These are phyloP conservation scores for Picea mariana DNA, from an alignment of 83 land plant species.

Conservation along the genomic window DNA sequence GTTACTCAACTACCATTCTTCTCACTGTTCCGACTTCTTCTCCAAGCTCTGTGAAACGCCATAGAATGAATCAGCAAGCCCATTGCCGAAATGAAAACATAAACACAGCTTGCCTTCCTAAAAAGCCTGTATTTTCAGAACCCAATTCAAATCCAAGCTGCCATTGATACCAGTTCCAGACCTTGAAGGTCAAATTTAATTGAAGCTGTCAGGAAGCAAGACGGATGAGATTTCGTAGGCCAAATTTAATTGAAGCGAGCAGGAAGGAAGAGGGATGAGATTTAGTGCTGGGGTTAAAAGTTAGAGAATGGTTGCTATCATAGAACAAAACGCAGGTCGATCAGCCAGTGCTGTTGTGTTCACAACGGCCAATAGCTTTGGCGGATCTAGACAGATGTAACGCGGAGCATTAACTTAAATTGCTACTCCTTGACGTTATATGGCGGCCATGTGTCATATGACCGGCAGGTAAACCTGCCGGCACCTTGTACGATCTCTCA, in stretches of 20 bases:
- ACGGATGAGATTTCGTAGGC: too few species aligned
- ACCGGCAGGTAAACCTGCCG: slow-evolving; percentile 14
- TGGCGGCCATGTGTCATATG: slow-evolving; percentile 1
- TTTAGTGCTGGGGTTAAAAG: not conserved
- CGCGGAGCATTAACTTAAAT: not conserved
- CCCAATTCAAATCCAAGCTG: too few species aligned
- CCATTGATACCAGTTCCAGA: too few species aligned
- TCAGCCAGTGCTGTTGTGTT: not conserved
- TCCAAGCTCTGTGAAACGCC: not conserved
- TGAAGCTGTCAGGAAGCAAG: too few species aligned
- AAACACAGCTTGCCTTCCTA: too few species aligned
- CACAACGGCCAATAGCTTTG: not conserved
- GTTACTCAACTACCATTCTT: not conserved
- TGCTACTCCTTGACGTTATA: not conserved
- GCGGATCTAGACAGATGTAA: not conserved
- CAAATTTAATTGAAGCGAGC: too few species aligned
- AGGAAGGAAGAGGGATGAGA: too few species aligned
- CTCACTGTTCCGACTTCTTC: not conserved
- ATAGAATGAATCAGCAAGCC: not conserved
- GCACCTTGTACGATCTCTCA: not conserved
- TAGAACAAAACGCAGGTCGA: not conserved
- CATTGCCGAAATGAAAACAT: too few species aligned
- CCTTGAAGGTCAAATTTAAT: not conserved
- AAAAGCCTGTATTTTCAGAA: too few species aligned
- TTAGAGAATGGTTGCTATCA: not conserved